Conservation (phyloP, 495 filamentous ascomycete species). For the Rostrohypoxylon terebratum region DNA sequence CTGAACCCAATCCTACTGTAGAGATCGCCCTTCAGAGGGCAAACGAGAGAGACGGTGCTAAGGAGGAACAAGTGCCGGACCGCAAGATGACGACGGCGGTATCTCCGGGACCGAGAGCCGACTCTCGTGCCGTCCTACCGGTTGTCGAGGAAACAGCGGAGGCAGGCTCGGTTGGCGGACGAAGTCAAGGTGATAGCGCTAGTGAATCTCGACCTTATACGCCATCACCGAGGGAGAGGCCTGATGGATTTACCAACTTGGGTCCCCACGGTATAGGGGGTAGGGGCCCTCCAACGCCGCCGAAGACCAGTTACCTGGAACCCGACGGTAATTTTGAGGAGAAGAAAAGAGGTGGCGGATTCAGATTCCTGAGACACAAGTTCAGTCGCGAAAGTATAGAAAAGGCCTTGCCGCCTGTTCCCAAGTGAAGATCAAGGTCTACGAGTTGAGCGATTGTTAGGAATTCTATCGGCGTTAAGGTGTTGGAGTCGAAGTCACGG, state of each 20-base stretch:
- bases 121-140: slow-evolving; percentile 75
- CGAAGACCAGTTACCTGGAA: slow-evolving; percentile 56
- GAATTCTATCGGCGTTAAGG: slow-evolving; percentile 32
- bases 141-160: slow-evolving; percentile 94
- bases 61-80: slow-evolving; percentile 62
- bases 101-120: slow-evolving; percentile 60
- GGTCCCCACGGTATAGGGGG: slow-evolving; percentile 53
- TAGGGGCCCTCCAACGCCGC: slow-evolving; percentile 57
- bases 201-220: slow-evolving; percentile 60
- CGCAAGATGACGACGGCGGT: slow-evolving; percentile 62
- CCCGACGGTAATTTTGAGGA: slow-evolving; percentile 54
- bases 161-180: slow-evolving; percentile 73
- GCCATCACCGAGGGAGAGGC: slow-evolving; percentile 56
- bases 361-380: slow-evolving; percentile 35
- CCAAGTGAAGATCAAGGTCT: slow-evolving; percentile 43
- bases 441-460: slow-evolving; percentile 14
- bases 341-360: slow-evolving; percentile 26
- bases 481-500: background rate
- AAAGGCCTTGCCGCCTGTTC: slow-evolving; percentile 68
- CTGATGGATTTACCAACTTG: slow-evolving; percentile 59
- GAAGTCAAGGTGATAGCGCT: slow-evolving; percentile 55
- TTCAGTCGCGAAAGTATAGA: slow-evolving; percentile 61
- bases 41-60: slow-evolving; percentile 54
- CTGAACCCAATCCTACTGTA: slow-evolving; percentile 51
- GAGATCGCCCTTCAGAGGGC: slow-evolving; percentile 52